These are phyloP conservation scores for Rhodotorula glutinis DNA, from an alignment of 1,284 basidiomycete species.

Conservation along the genomic window DNA sequence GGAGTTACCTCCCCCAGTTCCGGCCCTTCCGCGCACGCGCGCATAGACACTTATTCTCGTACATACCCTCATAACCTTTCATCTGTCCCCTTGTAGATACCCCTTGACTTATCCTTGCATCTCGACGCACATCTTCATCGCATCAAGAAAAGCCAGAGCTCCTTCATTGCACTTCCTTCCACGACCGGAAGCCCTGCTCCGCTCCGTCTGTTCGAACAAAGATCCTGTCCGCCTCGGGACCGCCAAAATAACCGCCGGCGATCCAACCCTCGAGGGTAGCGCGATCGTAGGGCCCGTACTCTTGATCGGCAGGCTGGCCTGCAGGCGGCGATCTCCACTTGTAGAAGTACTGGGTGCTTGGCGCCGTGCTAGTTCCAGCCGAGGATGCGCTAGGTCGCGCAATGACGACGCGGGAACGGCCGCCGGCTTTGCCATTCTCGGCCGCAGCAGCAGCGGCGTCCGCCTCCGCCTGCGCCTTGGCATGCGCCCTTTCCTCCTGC, in stretches of 20 bases:
- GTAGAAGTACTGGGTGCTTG: conserved; percentile 60
- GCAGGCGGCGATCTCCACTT: conserved; percentile 60
- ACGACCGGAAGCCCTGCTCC: neutral
- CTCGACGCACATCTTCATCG: neutral
- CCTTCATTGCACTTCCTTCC: neutral
- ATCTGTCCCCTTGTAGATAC: neutral
- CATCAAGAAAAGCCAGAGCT: neutral
- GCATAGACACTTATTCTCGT: neutral
- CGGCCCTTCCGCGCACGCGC: neutral
- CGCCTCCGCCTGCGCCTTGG: neutral
- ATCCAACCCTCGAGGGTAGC: conserved; percentile 72
- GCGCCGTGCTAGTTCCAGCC: conserved; percentile 1
- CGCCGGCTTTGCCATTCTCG: neutral
- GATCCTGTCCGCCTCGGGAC: conserved; percentile 61
- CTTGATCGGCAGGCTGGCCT: conserved; percentile 52
- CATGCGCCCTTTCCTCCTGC: conserved; percentile 9
- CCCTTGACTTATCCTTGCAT: no score
- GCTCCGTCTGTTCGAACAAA: conserved; percentile 55
- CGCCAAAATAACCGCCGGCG: conserved; percentile 70
- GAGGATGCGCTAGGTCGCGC: conserved; percentile 10
- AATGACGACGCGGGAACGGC: conserved; percentile 22
- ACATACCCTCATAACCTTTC: neutral
- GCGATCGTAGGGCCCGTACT: conserved; percentile 71
- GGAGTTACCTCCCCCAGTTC: conserved; percentile 10
- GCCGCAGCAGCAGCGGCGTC: neutral